Base-by-base conservation (phyloP, 1,139 yeast species). In the Yamadazyma trypodendri region DNA sequence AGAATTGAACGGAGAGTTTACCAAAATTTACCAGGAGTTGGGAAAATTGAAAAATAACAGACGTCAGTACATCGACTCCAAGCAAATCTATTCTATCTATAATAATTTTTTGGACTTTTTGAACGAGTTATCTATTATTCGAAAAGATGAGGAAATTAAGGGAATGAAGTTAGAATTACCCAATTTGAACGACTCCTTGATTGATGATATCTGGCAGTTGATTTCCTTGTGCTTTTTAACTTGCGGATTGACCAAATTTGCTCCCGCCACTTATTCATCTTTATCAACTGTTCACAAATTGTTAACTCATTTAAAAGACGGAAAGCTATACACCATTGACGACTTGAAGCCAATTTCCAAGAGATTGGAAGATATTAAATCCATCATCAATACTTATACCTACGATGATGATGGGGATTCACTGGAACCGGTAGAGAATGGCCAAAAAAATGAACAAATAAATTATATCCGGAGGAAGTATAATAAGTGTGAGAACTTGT, bases 241-340 rank as follows among this genome's bases (percentile, higher is more conserved):
- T 1, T 94, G 94, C 44, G 98, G 98, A 2, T 71, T 88, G 50
- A 84, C 84, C 39, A 83, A 88, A 50, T 77, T 87, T 31, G 96
- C 96, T 1, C 96, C 97, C 1, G 96, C 97, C 2, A 87, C 96
- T 1, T 92, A 85, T 61, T 89, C 96, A 7, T 85, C 95, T 6
- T 67, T 90, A 34, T 75, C 89, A 32, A 87, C 97, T 0, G 95
- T 92, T 9, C 81, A 81, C 61, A 79, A 92, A 50, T 66, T 92
- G 42, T 69, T 92, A 47, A 85, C 80, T 44, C 97, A 90, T 61
- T 68, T 90, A 44, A 76, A 79, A 48, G 96, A 86, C 53, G 79
- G 88, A 39, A 81, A 80, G 40, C 87, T 86, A 13, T 89, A 82
- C 60, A 89, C 97, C 1, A 79, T 78, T 43, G 87, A 84, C 50